Base-by-base conservation (phyloP, 2,329 filamentous ascomycete species). In the Furcasterigmium sp. region DNA sequence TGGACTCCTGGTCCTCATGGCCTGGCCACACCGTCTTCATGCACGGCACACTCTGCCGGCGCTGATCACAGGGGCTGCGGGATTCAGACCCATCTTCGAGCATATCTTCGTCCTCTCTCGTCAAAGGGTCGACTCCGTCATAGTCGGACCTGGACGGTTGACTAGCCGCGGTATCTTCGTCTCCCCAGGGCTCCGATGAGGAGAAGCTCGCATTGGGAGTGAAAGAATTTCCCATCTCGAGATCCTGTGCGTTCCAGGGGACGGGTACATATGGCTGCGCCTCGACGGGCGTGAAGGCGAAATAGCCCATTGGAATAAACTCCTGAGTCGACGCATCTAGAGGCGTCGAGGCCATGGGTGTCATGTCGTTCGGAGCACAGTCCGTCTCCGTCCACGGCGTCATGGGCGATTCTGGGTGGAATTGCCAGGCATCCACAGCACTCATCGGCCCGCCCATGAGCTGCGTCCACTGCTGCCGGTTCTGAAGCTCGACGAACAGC, bases 401-500 rank as follows among this genome's bases (percentile, higher is more conserved):
- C 10, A 36, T 15, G 15, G 46, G 39, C 39, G 43, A 46, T 10
- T 41, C 37, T 9, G 36, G 8, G 5, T 39, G 8, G 37, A 42
- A 46, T n/a, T n/a, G n/a, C 42, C 34, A 43, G 34, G 51, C 34
- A 57, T 56, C 2, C 7, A 11, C 23, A 26, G 23, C 23, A 26
- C 23, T 26, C 23, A 26, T 26, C 23, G 23, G 23, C 11, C 23
- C 23, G 15, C n/a, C 17, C n/a, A 35, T 10, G 32, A 64, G 54
- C 29, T 62, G 57, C 23, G 52, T 51, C 63, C 63, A 66, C 3
- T 65, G 57, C 41, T 70, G 65, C 3, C 65, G 63, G 30, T 64
- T 68, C 49, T 69, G 66, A 13, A 74, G 65, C 55, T 80, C 73
- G 14, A 71, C 56, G 26, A 68, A 62, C 13, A 80, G 50, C 45